A percentile compares a stretch with the other conserved stretches of the same genome.
Evolutionary conservation across 176 grass and related monocot species (phyloP).

Genomic region (Poa annua): DNA sequence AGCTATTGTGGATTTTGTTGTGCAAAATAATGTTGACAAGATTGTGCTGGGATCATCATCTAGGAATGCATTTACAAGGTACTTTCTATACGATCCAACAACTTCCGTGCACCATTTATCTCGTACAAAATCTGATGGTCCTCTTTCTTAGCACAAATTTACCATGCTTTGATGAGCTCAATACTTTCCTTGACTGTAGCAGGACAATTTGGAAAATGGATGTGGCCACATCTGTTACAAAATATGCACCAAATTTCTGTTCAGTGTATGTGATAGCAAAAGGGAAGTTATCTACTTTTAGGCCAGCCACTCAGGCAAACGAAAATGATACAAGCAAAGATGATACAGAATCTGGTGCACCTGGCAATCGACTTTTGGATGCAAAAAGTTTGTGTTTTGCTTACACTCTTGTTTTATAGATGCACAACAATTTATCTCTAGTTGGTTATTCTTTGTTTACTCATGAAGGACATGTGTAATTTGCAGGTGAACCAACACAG

Average conservation of each 20-base stretch:
- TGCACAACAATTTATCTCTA: conserved; percentile 18
- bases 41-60: conserved; percentile 67
- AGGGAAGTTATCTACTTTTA: conserved; percentile 74
- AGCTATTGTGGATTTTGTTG: conserved; percentile 75
- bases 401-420: not conserved
- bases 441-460: conserved; percentile 15
- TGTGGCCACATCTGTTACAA: conserved; percentile 69
- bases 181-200: conserved; percentile 27
- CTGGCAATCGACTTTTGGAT: conserved; percentile 34
- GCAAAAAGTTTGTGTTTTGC: conserved; percentile 51
- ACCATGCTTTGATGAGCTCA: conserved; percentile 15
- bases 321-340: conserved; percentile 36
- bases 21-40: conserved; percentile 51
- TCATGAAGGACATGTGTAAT: conserved; percentile 26
- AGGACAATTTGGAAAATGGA: conserved; percentile 76
- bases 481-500: conserved; percentile 54
- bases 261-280: conserved; percentile 82
- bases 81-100: not conserved
- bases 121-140: not conserved
- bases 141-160: conserved; percentile 4
- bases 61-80: conserved; percentile 76
- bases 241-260: conserved; percentile 60
- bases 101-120: not conserved
- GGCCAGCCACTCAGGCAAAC: conserved; percentile 55
- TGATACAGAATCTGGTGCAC: conserved; percentile 33